Percentiles rank a stretch among this genome's conserved stretches.
Evolutionary conservation across 2,329 filamentous ascomycete species (phyloP).

Genomic region (Verticillium nubilum): DNA sequence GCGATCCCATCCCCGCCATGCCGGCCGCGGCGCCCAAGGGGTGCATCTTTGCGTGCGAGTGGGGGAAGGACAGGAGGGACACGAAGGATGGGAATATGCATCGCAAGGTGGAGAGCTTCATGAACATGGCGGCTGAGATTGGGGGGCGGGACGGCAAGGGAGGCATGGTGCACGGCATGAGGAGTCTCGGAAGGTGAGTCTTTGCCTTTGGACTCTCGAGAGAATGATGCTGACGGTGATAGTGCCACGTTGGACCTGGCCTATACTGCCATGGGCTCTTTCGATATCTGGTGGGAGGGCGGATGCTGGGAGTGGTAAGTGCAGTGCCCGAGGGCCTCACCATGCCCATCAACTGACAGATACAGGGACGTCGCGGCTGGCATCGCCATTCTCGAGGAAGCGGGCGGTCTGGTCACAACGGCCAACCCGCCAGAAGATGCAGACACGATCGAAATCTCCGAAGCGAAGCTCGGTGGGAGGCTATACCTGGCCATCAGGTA

Average conservation of each 20-base stretch:
- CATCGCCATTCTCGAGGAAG: slow-evolving; percentile 66
- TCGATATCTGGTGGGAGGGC: slow-evolving; percentile 81
- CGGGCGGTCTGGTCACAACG: slow-evolving; percentile 67
- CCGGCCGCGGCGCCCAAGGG: slow-evolving; percentile 59
- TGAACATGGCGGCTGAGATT: slow-evolving; percentile 67
- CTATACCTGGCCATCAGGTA: slow-evolving; percentile 66
- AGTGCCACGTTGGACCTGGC: slow-evolving; percentile 70
- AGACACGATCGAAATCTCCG: slow-evolving; percentile 49
- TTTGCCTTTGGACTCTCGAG: background rate
- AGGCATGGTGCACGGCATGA: slow-evolving; percentile 73
- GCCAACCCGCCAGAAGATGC: slow-evolving; percentile 62
- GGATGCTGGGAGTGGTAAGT: slow-evolving; percentile 73
- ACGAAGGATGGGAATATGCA: slow-evolving; percentile 60
- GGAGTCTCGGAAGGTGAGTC: slow-evolving; percentile 56
- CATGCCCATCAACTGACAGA: background rate
- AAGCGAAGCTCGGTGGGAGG: slow-evolving; percentile 59
- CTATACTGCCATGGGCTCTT: slow-evolving; percentile 68
- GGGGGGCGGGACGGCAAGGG: slow-evolving; percentile 59
- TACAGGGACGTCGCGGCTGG: slow-evolving; percentile 68
- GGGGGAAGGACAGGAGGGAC: slow-evolving; percentile 73
- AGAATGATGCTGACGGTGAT: background rate
- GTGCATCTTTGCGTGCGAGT: slow-evolving; percentile 71
- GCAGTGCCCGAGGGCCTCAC: background rate
- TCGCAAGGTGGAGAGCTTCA: slow-evolving; percentile 67
- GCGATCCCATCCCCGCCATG: slow-evolving; percentile 56